Conservation (phyloP, 345 rosid species). For the Carallia brachiata region DNA sequence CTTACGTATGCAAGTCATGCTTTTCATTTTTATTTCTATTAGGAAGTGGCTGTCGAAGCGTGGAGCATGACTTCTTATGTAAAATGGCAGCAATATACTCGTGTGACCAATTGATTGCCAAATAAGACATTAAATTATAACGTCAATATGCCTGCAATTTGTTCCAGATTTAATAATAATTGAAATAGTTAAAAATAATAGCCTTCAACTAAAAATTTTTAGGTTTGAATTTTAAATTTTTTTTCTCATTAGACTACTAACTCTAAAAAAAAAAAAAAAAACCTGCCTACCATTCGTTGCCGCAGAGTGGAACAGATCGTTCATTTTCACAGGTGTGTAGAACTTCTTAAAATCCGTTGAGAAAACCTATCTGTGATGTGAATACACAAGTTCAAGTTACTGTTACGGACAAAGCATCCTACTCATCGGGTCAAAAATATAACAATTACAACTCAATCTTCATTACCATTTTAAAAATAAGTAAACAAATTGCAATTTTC, state of each 20-base stretch:
- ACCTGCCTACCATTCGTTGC: not conserved
- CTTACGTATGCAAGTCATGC: slow-evolving; percentile 13
- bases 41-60: not conserved
- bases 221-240: no score
- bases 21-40: not conserved
- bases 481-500: not conserved
- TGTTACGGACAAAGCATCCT: not conserved
- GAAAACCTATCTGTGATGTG: no score
- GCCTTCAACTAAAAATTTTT: no score
- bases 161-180: no score
- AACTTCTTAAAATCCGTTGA: no score
- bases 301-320: not conserved
- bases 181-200: no score
- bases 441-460: not conserved
- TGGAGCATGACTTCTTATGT: slow-evolving; percentile 8
- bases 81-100: slow-evolving; percentile 25
- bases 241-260: no score
- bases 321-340: no score
- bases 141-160: not conserved
- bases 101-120: not conserved
- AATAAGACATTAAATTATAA: not conserved
- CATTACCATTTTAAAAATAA: not conserved
- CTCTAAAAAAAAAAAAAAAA: no score
- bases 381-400: not conserved
- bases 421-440: not conserved